Percentiles rank a stretch among this genome's conserved stretches.
phyloP scores from a whole-genome alignment of 345 rosid species.

The Salix viminalis region DNA sequence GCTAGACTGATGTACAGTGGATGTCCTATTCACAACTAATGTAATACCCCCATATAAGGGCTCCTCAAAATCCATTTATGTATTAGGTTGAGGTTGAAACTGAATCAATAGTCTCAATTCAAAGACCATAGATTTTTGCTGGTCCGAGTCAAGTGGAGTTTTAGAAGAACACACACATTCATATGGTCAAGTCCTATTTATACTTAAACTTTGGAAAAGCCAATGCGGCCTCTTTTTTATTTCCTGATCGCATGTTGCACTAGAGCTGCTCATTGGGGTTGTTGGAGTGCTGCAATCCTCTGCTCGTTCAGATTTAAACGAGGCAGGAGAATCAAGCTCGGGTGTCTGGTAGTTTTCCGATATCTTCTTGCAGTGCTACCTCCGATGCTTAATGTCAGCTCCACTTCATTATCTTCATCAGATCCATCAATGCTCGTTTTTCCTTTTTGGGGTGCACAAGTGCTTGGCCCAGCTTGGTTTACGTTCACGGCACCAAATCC shows the following conservation, averaged over 20 bases:
- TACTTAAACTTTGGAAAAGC: slow-evolving; percentile 62
- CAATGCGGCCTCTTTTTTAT: slow-evolving; percentile 55
- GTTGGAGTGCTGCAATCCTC: slow-evolving; percentile 44
- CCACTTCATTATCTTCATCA: slow-evolving; percentile 50
- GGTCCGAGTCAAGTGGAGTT: slow-evolving; percentile 12
- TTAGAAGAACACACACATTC: slow-evolving; percentile 4
- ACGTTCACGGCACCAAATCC: slow-evolving; percentile 24
- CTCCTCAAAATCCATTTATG: slow-evolving; percentile 1
- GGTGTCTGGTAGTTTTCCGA: slow-evolving; percentile 5
- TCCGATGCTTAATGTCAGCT: slow-evolving; percentile 72
- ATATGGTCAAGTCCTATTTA: slow-evolving; percentile 38
- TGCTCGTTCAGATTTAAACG: slow-evolving; percentile 29
- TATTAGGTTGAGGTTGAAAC: slow-evolving; percentile 10
- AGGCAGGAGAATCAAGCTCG: slow-evolving; percentile 27
- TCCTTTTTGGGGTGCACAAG: neutral
- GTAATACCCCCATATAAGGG: slow-evolving; percentile 15
- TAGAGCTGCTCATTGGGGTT: slow-evolving; percentile 56
- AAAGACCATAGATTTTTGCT: slow-evolving; percentile 16
- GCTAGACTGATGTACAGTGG: neutral
- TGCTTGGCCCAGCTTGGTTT: slow-evolving; percentile 31
- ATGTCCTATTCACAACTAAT: slow-evolving; percentile 22
- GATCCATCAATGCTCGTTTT: slow-evolving; percentile 19
- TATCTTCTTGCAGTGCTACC: slow-evolving; percentile 21
- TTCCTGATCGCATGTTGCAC: slow-evolving; percentile 51
- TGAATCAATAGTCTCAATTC: slow-evolving; percentile 18